Evolutionary conservation across 2,329 filamentous ascomycete species (phyloP), one percentile per base, ranked within the genome.

Genomic region (Penicillium sp.): DNA sequence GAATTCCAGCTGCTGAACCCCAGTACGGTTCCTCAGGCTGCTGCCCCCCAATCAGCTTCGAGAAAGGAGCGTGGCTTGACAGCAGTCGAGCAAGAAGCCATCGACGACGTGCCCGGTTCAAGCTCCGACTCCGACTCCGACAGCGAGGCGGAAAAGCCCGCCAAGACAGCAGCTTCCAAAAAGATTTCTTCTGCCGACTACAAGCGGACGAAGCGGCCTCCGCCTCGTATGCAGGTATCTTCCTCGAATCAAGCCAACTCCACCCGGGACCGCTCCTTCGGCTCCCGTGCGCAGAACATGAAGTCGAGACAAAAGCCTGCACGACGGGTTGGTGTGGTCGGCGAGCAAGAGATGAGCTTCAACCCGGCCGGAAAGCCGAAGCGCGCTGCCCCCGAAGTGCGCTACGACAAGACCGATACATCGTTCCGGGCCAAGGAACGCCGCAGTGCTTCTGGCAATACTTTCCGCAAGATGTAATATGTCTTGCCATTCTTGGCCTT

Each of bases 1-100:
- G 93, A 97, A 74, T 99, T 96, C 80, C 85, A 87, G 58, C 83
- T 88, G 46, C 86, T 96, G 76, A 99, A 99, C 72, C 91, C 94
- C 5, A 96, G 91, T 75, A 94, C 91, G 8, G 84, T 79, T 35
- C 65, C 69, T 7, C 66, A 67, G 17, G 52, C 70, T 7, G 57
- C 69, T 5, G 49, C 54, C 29, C 17, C 52, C 4, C 25, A 25
- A 50, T 10, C 42, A 17, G 17, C 50, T n/a, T 17, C 68, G 41
- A 65, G 67, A 55, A 74, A 74, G 50, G 77, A 79, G 57, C 75
- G 77, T 38, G 83, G 82, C 21, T 80, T 87, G 55, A 88, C 86
- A 0, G 85, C 84, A 5, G 86, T 84, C 10, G 85, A 88, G 66
- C 78, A 87, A 69, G 85, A 88, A 69, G 82, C 78, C 10, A 68